Conservation (phyloP, 2,329 filamentous ascomycete species). For the Neophaeococcomyces aloes region DNA sequence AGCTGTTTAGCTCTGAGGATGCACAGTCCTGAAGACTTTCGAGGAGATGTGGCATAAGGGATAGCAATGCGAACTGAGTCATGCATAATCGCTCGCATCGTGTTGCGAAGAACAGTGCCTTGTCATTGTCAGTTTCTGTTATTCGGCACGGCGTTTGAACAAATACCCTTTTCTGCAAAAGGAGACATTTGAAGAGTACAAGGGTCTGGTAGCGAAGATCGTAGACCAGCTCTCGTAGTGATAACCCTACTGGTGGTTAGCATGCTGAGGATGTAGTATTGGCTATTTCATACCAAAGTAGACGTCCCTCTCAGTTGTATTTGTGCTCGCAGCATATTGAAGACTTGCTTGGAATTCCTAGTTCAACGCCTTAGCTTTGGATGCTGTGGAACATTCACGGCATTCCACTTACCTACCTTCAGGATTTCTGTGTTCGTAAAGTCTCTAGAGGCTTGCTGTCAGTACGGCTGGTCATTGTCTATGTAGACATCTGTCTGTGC, state of each 20-base stretch:
- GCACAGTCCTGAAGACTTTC: slow-evolving; percentile 89
- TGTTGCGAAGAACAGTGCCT: slow-evolving; percentile 99
- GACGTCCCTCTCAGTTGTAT: slow-evolving; percentile 68
- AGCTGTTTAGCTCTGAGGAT: slow-evolving; percentile 79
- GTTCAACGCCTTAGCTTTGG: slow-evolving; percentile 11
- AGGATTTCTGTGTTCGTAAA: slow-evolving; percentile 89
- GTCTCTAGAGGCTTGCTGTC: slow-evolving; percentile 41
- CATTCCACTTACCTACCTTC: slow-evolving; percentile 35
- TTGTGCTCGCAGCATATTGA: slow-evolving; percentile 45
- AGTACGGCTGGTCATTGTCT: slow-evolving; percentile 4
- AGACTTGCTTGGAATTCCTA: slow-evolving; percentile 85
- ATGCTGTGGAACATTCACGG: neutral
- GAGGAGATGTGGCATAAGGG: slow-evolving; percentile 84
- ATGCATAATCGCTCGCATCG: slow-evolving; percentile 92
- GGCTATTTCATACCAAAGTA: slow-evolving; percentile 63
- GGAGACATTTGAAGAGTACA: slow-evolving; percentile 82
- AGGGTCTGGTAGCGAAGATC: slow-evolving; percentile 93
- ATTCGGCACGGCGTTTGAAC: neutral
- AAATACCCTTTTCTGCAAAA: slow-evolving; percentile 83
- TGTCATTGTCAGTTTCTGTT: neutral
- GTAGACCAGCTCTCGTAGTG: slow-evolving; percentile 79
- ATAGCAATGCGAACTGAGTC: slow-evolving; percentile 95
- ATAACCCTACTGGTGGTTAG: slow-evolving; percentile 43
- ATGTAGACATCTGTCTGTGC: slow-evolving; percentile 3
- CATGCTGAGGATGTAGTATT: slow-evolving; percentile 4